These are phyloP conservation scores for Calonectria crousiana DNA, from an alignment of 2,329 filamentous ascomycete genomes.

Conservation along the genomic window DNA sequence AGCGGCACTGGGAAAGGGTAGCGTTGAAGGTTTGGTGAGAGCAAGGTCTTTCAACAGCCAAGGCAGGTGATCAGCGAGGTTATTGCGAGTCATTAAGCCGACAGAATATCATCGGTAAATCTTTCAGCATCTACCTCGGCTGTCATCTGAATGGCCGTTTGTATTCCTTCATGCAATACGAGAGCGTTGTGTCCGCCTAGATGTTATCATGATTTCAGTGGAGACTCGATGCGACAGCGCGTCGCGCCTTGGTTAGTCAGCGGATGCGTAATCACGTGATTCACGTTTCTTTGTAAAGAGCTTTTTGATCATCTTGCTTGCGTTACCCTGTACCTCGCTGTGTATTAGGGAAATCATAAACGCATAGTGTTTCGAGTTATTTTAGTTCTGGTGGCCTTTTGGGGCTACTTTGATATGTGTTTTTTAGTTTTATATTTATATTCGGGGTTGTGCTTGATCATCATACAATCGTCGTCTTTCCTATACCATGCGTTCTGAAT, in stretches of 20 bases:
- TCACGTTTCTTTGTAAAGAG: conserved; percentile 14
- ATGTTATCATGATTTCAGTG: conserved; percentile 41
- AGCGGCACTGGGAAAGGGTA: conserved; percentile 50
- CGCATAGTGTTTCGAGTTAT: neutral
- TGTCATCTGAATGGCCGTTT: conserved; percentile 40
- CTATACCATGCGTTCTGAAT: neutral
- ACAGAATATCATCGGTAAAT: conserved; percentile 40
- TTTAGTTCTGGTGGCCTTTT: neutral
- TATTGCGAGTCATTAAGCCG: conserved; percentile 73
- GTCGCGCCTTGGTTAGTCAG: conserved; percentile 52
- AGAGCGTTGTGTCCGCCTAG: conserved; percentile 27
- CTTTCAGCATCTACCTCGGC: conserved; percentile 33
- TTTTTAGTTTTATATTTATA: no score
- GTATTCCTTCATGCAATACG: conserved; percentile 21
- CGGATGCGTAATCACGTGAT: conserved; percentile 46
- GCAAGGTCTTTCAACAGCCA: conserved; percentile 67
- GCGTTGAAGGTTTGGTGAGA: conserved; percentile 54
- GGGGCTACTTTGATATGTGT: neutral
- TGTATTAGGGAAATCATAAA: neutral
- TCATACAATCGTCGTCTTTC: neutral
- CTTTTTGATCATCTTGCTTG: neutral
- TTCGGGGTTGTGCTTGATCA: neutral
- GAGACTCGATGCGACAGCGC: conserved; percentile 34
- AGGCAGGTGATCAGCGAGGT: conserved; percentile 67
- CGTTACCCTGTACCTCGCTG: neutral